Evolutionary conservation across 192 early-diverging fungal species (phyloP).

Genomic region (Coemansia sp.): DNA sequence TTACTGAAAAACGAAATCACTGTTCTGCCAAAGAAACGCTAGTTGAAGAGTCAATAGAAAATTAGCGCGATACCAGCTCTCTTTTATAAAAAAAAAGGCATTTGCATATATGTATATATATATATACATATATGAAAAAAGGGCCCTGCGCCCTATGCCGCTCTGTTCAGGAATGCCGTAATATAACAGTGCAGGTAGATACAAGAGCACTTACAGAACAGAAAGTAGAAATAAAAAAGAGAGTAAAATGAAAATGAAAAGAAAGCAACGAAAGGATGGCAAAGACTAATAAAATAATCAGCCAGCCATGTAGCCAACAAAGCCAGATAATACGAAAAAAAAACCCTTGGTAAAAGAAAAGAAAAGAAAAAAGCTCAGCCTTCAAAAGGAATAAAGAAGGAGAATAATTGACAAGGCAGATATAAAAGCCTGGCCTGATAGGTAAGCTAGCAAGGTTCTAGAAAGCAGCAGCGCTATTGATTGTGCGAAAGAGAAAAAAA

Average conservation of each 20-base stretch:
- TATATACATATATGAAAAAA: too few species aligned
- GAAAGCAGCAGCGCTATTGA: not conserved
- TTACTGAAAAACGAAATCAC: too few species aligned
- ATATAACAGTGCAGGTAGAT: not conserved
- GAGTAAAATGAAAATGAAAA: not conserved
- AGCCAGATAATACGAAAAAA: not conserved
- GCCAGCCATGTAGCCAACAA: not conserved
- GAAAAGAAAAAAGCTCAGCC: not conserved
- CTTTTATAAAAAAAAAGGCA: too few species aligned
- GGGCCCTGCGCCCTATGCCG: too few species aligned
- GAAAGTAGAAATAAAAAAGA: not conserved
- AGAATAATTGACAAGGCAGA: not conserved
- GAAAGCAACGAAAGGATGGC: not conserved
- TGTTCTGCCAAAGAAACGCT: too few species aligned
- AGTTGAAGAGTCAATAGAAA: too few species aligned
- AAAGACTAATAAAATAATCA: not conserved
- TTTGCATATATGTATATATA: too few species aligned
- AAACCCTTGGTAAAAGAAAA: not conserved
- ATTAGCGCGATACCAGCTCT: too few species aligned
- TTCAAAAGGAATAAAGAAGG: not conserved
- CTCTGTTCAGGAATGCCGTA: too few species aligned
- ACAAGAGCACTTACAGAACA: not conserved
- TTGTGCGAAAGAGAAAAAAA: not conserved
- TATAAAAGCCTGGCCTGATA: not conserved
- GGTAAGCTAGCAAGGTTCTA: not conserved